Conservation (phyloP, 495 filamentous ascomycete genomes). For the Neurospora sp. region DNA sequence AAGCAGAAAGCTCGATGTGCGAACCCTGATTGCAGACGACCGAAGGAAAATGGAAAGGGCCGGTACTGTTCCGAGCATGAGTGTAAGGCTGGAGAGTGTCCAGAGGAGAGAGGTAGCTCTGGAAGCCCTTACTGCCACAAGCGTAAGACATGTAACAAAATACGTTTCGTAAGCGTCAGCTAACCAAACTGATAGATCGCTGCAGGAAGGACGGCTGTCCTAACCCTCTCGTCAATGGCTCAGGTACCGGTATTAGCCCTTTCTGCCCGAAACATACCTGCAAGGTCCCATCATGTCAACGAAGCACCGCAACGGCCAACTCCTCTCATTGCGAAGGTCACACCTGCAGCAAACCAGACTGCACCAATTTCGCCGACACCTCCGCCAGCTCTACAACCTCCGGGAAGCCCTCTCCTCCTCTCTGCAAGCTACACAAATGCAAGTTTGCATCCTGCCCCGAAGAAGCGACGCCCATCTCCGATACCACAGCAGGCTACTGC, state of each 20-base stretch:
- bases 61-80: neutral
- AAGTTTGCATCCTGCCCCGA: neutral
- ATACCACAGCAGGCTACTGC: neutral
- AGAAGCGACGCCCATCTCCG: neutral
- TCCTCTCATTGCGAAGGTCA: neutral
- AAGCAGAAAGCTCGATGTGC: neutral
- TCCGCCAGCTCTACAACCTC: neutral
- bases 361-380: neutral
- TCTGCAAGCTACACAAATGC: neutral
- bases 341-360: neutral
- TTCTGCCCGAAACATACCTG: neutral
- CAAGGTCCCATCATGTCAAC: neutral
- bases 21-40: neutral
- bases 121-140: neutral
- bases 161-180: neutral
- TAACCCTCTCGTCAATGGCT: neutral
- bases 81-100: neutral
- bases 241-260: neutral
- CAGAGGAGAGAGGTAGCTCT: neutral
- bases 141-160: neutral
- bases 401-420: neutral
- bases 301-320: neutral
- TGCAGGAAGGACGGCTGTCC: neutral
- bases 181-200: neutral
- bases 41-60: neutral